phyloP scores from a whole-genome alignment of 2,329 filamentous ascomycete genomes.

The Beauveria bassiana region DNA sequence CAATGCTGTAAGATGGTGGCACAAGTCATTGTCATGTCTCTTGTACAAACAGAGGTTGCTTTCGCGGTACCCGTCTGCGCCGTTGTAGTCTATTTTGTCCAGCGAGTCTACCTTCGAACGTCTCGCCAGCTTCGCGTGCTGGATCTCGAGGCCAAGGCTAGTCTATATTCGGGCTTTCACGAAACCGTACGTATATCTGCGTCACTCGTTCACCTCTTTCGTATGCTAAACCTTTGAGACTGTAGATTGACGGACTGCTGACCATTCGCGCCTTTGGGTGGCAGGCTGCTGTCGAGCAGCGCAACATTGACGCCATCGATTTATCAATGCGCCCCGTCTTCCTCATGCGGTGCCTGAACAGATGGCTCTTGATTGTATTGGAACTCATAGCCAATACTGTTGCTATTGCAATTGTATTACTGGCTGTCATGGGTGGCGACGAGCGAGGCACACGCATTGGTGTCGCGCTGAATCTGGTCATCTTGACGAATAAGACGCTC shows the following conservation, averaged over 20 bases:
- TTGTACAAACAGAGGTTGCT: slow-evolving; percentile 35
- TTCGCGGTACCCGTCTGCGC: slow-evolving; percentile 33
- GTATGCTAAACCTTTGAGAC: neutral
- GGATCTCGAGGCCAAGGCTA: slow-evolving; percentile 46
- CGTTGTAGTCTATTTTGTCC: slow-evolving; percentile 19
- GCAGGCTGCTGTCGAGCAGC: slow-evolving; percentile 26
- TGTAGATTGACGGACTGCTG: slow-evolving; percentile 18
- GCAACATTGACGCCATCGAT: slow-evolving; percentile 37
- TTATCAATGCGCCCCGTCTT: slow-evolving; percentile 20
- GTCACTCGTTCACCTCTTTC: neutral
- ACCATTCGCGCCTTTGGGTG: slow-evolving; percentile 24
- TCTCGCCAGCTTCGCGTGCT: slow-evolving; percentile 48
- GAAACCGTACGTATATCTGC: slow-evolving; percentile 23
- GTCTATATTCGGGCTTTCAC: slow-evolving; percentile 33
- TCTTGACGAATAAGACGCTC: slow-evolving; percentile 18
- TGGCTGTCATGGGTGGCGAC: slow-evolving; percentile 25
- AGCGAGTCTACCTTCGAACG: slow-evolving; percentile 34
- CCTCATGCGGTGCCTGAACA: slow-evolving; percentile 37
- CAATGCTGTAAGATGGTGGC: slow-evolving; percentile 31
- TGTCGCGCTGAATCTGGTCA: slow-evolving; percentile 19
- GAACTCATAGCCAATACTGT: slow-evolving; percentile 33
- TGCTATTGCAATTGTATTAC: slow-evolving; percentile 22
- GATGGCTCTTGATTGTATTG: slow-evolving; percentile 39
- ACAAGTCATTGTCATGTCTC: slow-evolving; percentile 36
- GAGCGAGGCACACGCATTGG: slow-evolving; percentile 16